Percentiles rank a stretch among this genome's conserved stretches.
Conservation (phyloP, 768 basidiomycete genomes). For the Trametopsis cervina region DNA sequence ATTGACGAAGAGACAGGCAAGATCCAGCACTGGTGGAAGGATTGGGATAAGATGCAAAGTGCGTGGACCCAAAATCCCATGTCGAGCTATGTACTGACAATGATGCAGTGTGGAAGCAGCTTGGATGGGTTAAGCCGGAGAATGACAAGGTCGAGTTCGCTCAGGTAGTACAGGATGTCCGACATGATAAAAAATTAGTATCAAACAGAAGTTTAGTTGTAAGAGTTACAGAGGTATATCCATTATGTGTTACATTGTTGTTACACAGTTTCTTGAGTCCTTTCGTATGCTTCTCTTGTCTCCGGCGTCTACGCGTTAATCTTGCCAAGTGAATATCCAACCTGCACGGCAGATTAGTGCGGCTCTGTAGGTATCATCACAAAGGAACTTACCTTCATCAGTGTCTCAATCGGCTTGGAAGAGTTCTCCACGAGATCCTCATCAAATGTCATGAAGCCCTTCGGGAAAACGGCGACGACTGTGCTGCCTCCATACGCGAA, state of each 20-base stretch:
- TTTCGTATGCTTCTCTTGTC: not conserved
- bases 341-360: slow-evolving; percentile 4
- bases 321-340: slow-evolving; percentile 14
- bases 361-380: not conserved
- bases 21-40: slow-evolving; percentile 17
- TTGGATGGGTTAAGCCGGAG: slow-evolving; percentile 14
- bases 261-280: not conserved
- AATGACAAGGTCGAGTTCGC: slow-evolving; percentile 14
- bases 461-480: slow-evolving; percentile 52
- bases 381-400: slow-evolving; percentile 44
- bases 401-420: slow-evolving; percentile 50
- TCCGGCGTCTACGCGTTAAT: slow-evolving; percentile 1
- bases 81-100: not conserved
- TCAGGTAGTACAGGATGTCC: no score
- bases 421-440: slow-evolving; percentile 55
- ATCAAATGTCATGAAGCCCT: slow-evolving; percentile 49
- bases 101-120: slow-evolving; percentile 13
- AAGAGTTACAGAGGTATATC: no score
- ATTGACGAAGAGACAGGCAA: slow-evolving; percentile 11
- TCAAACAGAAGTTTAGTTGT: no score
- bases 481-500: slow-evolving; percentile 81
- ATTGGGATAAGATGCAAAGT: slow-evolving; percentile 18
- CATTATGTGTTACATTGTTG: no score
- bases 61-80: no score
- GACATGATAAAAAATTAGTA: no score